phyloP scores from a whole-genome alignment of 768 basidiomycete species.

The Gautieria morchelliformis region DNA sequence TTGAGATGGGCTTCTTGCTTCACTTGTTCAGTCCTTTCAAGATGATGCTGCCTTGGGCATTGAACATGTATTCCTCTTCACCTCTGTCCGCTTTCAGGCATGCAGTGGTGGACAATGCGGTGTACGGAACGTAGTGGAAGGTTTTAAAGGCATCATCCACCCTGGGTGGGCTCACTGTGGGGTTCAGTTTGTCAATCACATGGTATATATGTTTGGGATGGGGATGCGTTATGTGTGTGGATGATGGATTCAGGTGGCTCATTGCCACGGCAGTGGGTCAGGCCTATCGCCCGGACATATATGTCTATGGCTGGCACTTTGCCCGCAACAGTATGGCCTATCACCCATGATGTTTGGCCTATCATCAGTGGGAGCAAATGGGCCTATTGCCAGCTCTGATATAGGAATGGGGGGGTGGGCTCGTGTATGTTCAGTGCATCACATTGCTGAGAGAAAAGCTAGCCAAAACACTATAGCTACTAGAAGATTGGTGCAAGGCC shows the following conservation, averaged over 20 bases:
- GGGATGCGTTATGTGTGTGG: not conserved
- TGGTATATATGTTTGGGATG: not conserved
- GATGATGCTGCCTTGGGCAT: too few relatives aligned
- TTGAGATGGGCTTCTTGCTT: too few relatives aligned
- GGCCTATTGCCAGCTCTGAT: not conserved
- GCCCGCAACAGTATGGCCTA: too few relatives aligned
- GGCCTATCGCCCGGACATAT: not conserved
- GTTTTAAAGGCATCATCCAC: slow-evolving; percentile 13
- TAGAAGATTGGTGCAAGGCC: too few relatives aligned
- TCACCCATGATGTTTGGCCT: not conserved
- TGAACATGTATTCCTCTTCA: too few relatives aligned
- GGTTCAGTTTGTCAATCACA: not conserved
- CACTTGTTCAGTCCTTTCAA: too few relatives aligned
- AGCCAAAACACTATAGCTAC: too few relatives aligned
- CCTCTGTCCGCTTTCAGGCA: slow-evolving; percentile 11
- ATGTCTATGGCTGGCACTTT: too few relatives aligned
- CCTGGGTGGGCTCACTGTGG: slow-evolving; percentile 15
- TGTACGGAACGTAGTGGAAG: too few relatives aligned
- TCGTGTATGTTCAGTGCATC: not conserved
- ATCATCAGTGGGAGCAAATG: not conserved
- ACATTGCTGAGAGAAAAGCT: too few relatives aligned
- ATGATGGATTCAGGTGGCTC: not conserved
- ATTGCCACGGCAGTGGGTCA: not conserved
- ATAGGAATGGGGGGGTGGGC: not conserved
- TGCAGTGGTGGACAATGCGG: slow-evolving; percentile 15